Base-by-base conservation (phyloP, 148 eudicot species). In the Agrostemma githago region DNA sequence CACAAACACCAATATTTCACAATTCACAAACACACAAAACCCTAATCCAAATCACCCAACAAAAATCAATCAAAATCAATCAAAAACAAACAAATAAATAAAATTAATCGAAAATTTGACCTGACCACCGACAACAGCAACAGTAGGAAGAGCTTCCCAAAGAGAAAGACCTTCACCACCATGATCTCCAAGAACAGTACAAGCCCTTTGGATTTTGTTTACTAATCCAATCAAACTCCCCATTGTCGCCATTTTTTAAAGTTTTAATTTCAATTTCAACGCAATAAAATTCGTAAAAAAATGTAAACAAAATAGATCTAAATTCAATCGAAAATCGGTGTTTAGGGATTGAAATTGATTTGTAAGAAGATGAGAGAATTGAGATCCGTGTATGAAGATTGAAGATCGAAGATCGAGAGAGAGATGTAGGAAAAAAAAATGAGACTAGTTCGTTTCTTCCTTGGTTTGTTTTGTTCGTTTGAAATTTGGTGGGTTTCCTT, bases 61-160 rank as follows among this genome's bases (percentile, higher is more conserved):
- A 44, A 66, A 39, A 12, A 54, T 3, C 5, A 34, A 51, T 16
- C 12, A 16, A 3, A 54, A 40, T 17, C 4, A 62, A 11, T 4
- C 3, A 2, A 46, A 38, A 11, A 37, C n/a, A n/a, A n/a, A n/a
- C n/a, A 53, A 26, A 54, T 2, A 21, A 4, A 21, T 10, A 12
- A 16, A 62, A 17, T 58, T 44, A 0, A 17, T 17, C n/a, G 21
- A 40, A 37, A 5, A 66, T 44, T 65, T 42, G 53, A 89, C 97
- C 94, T 92, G 97, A 72, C 97, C 97, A 48, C 97, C 97, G 16
- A 92, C 97, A 70, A 92, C 97, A 17, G 97, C 97, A 11, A 92
- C 97, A 41, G 97, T 74, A 74, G 97, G 97, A 77, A 92, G 95
- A 83, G 97, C 97, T 87, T 92, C 97, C 95, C 97, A 89, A 54